Conservation (phyloP, 2,329 filamentous ascomycete species). For the Knufia fluminis region DNA sequence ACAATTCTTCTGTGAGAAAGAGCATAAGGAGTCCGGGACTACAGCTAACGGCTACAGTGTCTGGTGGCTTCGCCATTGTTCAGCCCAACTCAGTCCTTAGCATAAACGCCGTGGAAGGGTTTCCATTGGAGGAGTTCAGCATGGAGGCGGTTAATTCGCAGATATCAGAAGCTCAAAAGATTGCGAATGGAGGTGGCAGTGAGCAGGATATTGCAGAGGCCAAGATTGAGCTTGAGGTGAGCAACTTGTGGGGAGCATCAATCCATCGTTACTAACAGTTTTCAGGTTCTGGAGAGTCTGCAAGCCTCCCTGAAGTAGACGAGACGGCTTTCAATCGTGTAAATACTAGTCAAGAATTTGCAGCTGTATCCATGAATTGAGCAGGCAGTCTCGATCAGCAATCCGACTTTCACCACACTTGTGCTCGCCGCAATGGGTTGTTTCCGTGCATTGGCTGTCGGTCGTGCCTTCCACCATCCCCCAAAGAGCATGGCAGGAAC, state of each 20-base stretch:
- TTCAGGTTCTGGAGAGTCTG: conserved; percentile 41
- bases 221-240: conserved; percentile 97
- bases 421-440: neutral
- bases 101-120: conserved; percentile 98
- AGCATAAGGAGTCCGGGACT: conserved; percentile 12
- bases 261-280: conserved; percentile 11
- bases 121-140: conserved; percentile 91
- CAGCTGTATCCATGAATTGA: conserved; percentile 11
- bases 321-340: conserved; percentile 27
- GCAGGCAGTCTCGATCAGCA: conserved; percentile 8
- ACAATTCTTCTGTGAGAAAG: conserved; percentile 89
- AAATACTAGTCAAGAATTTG: conserved; percentile 26
- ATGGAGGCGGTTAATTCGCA: conserved; percentile 80
- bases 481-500: no score
- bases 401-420: neutral
- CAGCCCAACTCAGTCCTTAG: conserved; percentile 90
- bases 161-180: conserved; percentile 92
- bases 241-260: conserved; percentile 21
- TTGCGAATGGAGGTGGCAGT: conserved; percentile 79
- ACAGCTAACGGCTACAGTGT: conserved; percentile 50
- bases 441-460: neutral
- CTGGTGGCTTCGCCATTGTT: conserved; percentile 91
- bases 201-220: conserved; percentile 98
- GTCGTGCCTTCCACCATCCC: conserved; percentile 10
- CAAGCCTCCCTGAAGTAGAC: conserved; percentile 41